A percentile compares a stretch with the other conserved stretches of the same genome.
Conservation (phyloP, 495 filamentous ascomycete species). For the Chaetomium fimeti region DNA sequence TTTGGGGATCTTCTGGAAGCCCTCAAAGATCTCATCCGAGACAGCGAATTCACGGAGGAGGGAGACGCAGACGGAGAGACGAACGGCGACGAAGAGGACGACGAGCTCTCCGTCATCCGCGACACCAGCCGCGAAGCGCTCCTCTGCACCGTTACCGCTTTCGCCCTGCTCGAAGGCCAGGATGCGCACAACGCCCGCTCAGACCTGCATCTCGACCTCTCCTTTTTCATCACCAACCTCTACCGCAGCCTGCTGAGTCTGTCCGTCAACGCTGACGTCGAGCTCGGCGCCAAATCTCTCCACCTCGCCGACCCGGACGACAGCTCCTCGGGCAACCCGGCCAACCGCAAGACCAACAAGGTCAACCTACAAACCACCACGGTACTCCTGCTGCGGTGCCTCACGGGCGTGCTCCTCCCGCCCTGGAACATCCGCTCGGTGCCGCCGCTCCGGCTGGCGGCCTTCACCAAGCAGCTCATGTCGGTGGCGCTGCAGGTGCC, state of each 20-base stretch:
- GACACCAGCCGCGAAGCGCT: constrained; percentile 80
- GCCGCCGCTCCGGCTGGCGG: constrained; percentile 74
- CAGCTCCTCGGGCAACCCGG: constrained; percentile 33
- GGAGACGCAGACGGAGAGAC: constrained; percentile 25
- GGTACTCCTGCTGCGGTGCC: constrained; percentile 81
- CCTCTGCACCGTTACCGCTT: constrained; percentile 94
- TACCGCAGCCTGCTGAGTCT: constrained; percentile 78
- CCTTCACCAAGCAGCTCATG: constrained; percentile 90
- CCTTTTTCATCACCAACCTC: constrained; percentile 90
- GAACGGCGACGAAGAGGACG: constrained; percentile 29
- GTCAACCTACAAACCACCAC: constrained; percentile 92
- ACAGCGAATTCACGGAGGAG: constrained; percentile 54
- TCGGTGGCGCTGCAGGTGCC: constrained; percentile 78
- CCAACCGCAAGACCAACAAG: constrained; percentile 53
- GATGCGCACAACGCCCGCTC: constrained; percentile 64
- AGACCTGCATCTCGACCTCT: constrained; percentile 79
- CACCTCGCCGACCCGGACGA: constrained; percentile 72
- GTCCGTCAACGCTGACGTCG: constrained; percentile 78
- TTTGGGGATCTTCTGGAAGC: constrained; percentile 95
- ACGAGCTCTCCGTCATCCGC: constrained; percentile 47
- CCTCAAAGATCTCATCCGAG: constrained; percentile 81
- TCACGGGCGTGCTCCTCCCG: constrained; percentile 74
- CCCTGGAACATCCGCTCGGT: constrained; percentile 59
- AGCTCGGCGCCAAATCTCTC: constrained; percentile 75
- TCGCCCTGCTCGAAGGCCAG: constrained; percentile 88